Percentiles rank a stretch among this genome's conserved stretches.
phyloP scores from a whole-genome alignment of 1,139 yeast genomes.

The Geotrichum klebahnii region DNA sequence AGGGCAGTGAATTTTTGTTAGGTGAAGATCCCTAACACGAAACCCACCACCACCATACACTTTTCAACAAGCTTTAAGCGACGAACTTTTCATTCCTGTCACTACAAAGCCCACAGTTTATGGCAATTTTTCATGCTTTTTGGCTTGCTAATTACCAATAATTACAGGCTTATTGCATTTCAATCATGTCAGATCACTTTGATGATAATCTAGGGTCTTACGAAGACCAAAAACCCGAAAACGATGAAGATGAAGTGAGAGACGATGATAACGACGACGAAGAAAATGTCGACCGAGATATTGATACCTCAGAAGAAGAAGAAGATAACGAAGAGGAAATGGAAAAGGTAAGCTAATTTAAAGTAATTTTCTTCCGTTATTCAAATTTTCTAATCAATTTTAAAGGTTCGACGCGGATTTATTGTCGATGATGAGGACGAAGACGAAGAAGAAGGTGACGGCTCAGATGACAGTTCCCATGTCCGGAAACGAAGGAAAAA shows the following conservation, averaged over 20 bases:
- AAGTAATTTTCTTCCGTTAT: background rate
- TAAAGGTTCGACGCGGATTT: slow-evolving; percentile 76
- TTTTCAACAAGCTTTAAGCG: background rate
- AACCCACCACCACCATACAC: slow-evolving; percentile 11
- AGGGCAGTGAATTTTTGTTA: too few species aligned
- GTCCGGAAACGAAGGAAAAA: slow-evolving; percentile 32
- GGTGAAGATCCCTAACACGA: background rate
- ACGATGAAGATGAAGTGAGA: slow-evolving; percentile 14
- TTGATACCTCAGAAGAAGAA: slow-evolving; percentile 42
- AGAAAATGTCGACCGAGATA: slow-evolving; percentile 24
- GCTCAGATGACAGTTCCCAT: slow-evolving; percentile 44
- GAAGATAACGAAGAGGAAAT: slow-evolving; percentile 46
- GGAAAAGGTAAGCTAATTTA: slow-evolving; percentile 37
- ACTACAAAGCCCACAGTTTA: slow-evolving; percentile 1
- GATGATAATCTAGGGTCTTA: slow-evolving; percentile 18
- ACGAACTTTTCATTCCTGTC: slow-evolving; percentile 2
- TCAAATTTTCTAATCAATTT: background rate
- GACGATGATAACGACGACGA: slow-evolving; percentile 24
- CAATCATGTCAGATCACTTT: slow-evolving; percentile 21
- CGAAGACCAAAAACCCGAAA: slow-evolving; percentile 11
- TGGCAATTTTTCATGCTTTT: slow-evolving; percentile 5
- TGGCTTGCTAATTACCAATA: slow-evolving; percentile 11
- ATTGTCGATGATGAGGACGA: slow-evolving; percentile 86
- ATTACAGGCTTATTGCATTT: slow-evolving; percentile 2
- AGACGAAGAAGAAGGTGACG: slow-evolving; percentile 52